Base-by-base conservation (phyloP, 352 stramenopile species). In the Elongisporangium anandrum region DNA sequence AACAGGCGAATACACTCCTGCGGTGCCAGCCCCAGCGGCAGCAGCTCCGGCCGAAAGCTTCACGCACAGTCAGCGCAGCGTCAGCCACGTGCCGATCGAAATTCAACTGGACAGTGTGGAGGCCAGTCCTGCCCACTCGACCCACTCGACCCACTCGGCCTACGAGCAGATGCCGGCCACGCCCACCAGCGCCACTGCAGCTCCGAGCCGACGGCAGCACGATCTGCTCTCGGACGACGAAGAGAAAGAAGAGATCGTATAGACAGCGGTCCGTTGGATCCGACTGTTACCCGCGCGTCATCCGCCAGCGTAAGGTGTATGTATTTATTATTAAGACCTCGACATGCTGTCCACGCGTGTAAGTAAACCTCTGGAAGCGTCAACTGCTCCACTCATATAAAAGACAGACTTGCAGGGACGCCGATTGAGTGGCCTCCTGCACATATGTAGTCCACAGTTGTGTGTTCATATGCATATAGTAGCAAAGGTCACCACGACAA, bases 41-140 rank as follows among this genome's bases (percentile, higher is more conserved):
- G 17, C 57, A 63, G 26, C 19, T 5, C 10, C 2, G 21, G 4
- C 48, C 24, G n/a, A 26, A 45, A 39, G 13, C 56, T n/a, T 2
- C 51, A 9, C 13, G 47, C 6, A 16, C 52, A 9, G 50, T 15
- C 24, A 60, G 22, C 49, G 67, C 26, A 22, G 50, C 53, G 0
- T 21, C 65, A 34, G 15, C 39, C 13, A 68, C 41, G 54, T 85
- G 22, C 75, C 75, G 45, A 79, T 80, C 29, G 65, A 80, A 56
- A 78, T 79, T 45, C 72, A 61, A 8, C 66, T 79, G 47, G 68
- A 80, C 54, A 65, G 74, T 47, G 72, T 80, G 47, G 80, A 72
- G 16, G 68, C 78, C 64, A 60, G 10, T 45, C 34, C 34, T 4
- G 61, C 59, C 50, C 7, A 57, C 2, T 68, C 55, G 29, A 64